Base-by-base conservation (phyloP, 371 early-diverging fungal species). In the Lichtheimia corymbifera region DNA sequence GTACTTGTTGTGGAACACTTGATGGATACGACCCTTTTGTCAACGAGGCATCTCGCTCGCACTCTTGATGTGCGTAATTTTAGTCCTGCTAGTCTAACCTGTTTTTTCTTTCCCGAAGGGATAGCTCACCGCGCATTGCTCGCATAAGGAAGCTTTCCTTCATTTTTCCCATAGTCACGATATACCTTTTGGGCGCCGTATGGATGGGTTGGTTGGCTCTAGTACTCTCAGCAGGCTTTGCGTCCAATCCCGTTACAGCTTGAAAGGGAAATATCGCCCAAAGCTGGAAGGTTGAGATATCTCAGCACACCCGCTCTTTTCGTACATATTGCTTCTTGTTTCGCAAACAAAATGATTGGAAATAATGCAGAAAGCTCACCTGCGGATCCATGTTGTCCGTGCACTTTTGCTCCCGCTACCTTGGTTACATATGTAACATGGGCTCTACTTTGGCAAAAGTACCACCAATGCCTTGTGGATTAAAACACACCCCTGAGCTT, bases 81-180 rank as follows among this genome's bases (percentile, higher is more conserved):
- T 47, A n/a, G 47, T 47, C 22, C 47, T 22, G 18, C 47, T 17
- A 47, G 47, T 47, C 47, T 47, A 47, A 47, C 47, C 47, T n/a
- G 47, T 18, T 47, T 47, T 11, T 47, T 18, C 18, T 47, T 22
- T 18, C 22, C 47, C 47, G 47, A 47, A 22, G 47, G 18, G 11
- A 18, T 5, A 17, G 47, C 22, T n/a, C 18, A 47, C 35, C 35
- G 35, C 28, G 28, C 35, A 35, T 35, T 35, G 11, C 35, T 35
- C 35, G 35, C 35, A 35, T 35, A 22, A 47, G 18, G 47, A 47
- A 47, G 22, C 47, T 47, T 47, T 47, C 47, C 35, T 11, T 35
- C 11, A 22, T 47, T 47, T 47, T 47, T 47, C 47, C 47, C 47
- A 47, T 18, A 47, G 47, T 47, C 47, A 47, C 47, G 22, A n/a